Base-by-base conservation (phyloP, 2,329 filamentous ascomycete genomes). In the Alternaria sp. region DNA sequence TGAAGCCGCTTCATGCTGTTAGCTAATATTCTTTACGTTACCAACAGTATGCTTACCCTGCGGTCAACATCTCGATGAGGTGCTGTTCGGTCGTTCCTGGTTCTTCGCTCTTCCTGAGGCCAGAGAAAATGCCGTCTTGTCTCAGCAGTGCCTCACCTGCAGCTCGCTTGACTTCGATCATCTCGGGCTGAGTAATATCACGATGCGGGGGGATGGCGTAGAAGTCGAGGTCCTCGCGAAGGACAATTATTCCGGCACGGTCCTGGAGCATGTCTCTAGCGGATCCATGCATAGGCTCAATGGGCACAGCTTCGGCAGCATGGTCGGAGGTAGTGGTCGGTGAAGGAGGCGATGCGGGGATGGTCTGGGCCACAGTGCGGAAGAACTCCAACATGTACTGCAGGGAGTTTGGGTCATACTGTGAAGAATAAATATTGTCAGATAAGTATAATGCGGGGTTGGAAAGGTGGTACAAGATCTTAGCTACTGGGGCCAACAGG, bases 361-460 rank as follows among this genome's bases (percentile, higher is more conserved):
- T 98, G n/a, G 93, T 95, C 79, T 97, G 93, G 53, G 95, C 95
- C 63, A 99, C 94, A 67, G 89, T 89, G 65, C 95, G 90, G 83
- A 99, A 99, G 80, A 99, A 99, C 72, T 97, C 94, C 65, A 99
- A 87, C 95, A 99, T 99, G 81, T 98, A 99, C 80, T 98, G 93
- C 54, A 99, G 86, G 46, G 94, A 98, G 52, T 89, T 89, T 24
- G 95, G 94, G 79, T 99, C 95, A 81, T 98, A 99, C 95, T 99
- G 81, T 69, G 80, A 80, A 69, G 60, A 70, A 78, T 81, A 84
- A 58, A 80, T 74, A 72, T 80, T 80, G 82, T 85, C 83, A 84
- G 83, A 84, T 81, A 83, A 77, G 70, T 83, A 83, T 81, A 83
- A 77, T 78, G 72, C 68, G 66, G 74, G 71, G 63, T 82, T 81